These are phyloP conservation scores for Endoconidiophora polonica DNA, from an alignment of 2,329 filamentous ascomycete genomes.

Conservation along the genomic window DNA sequence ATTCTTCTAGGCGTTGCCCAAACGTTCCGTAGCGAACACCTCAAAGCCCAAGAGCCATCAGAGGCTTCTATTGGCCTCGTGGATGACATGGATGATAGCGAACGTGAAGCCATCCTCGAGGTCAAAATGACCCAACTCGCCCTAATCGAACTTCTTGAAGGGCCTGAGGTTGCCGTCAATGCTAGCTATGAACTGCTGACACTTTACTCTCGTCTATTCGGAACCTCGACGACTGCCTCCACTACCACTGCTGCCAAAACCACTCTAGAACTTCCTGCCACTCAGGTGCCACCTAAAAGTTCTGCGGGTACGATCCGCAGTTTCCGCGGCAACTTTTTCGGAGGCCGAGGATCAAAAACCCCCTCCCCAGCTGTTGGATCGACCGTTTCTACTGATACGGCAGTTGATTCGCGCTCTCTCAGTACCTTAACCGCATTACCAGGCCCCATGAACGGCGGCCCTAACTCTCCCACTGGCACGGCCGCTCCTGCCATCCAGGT, in stretches of 20 bases:
- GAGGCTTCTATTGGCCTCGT: conserved; percentile 29
- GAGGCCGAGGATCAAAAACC: conserved; percentile 22
- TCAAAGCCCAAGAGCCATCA: conserved; percentile 31
- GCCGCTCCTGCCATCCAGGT: conserved; percentile 17
- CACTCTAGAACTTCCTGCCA: conserved; percentile 3
- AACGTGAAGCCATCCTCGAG: conserved; percentile 79
- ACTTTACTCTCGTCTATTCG: conserved; percentile 69
- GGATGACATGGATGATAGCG: conserved; percentile 65
- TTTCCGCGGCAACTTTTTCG: conserved; percentile 62
- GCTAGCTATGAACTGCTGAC: conserved; percentile 70
- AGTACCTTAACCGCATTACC: conserved; percentile 27
- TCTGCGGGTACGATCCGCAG: conserved; percentile 55
- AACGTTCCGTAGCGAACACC: conserved; percentile 46
- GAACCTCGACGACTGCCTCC: conserved; percentile 18
- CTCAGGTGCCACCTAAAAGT: conserved; percentile 35
- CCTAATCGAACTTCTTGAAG: conserved; percentile 68
- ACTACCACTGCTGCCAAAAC: conserved; percentile 1
- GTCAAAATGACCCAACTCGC: conserved; percentile 89
- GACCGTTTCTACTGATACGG: conserved; percentile 1
- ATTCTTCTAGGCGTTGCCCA: conserved; percentile 50
- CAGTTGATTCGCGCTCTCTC: conserved; percentile 2
- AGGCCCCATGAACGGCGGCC: conserved; percentile 26
- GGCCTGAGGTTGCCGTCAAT: conserved; percentile 72
- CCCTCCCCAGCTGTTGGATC: conserved; percentile 5
- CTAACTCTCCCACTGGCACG: conserved; percentile 20